Base-by-base conservation (phyloP, 2,329 filamentous ascomycete species). In the Scolecobasidium constrictum region DNA sequence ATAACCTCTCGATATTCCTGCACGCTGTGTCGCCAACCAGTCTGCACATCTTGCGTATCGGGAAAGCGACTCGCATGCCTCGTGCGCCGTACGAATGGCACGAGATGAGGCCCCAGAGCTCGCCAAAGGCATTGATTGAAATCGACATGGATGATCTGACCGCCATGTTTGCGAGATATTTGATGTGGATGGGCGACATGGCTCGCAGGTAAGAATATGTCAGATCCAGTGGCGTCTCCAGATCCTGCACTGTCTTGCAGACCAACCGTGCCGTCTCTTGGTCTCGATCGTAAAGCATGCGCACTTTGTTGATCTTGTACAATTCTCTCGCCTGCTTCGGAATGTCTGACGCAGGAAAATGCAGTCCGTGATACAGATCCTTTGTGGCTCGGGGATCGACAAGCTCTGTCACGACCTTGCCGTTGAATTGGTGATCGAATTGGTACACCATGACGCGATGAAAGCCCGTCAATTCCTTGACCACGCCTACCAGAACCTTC, bases 131-230 rank as follows among this genome's bases (percentile, higher is more conserved):
- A 49, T 86, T 92, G 54, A 94, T 84, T 1, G 86, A 93, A 47
- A 94, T 87, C 0, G 86, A 94, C 86, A 94, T 94, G 49, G 86
- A 94, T 0, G 86, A 86, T n/a, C 86, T 78, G 1, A 94, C 86
- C 5, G 80, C 81, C 87, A 94, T 94, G 56, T 94, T 87, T 4
- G 67, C 73, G 3, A 94, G 68, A 52, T 94, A 94, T 55, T 93
- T 93, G 43, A 94, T 61, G 55, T 92, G 86, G 34, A 94, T 88
- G 0, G 87, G 86, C 1, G 86, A 93, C 77, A 94, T 94, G 48
- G 88, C 86, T 42, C 87, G 77, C 2, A 94, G 72, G 55, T 93
- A 92, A 0, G 82, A 75, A 53, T 92, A 83, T 1, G 83, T 92
- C 59, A 94, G 78, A 56, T 94, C 86, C 3, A 94, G 61, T 0